A percentile compares a stretch with the other conserved stretches of the same genome.
Evolutionary conservation across 176 grass and related monocot genomes (phyloP).

Genomic region (Elymus sibiricus): DNA sequence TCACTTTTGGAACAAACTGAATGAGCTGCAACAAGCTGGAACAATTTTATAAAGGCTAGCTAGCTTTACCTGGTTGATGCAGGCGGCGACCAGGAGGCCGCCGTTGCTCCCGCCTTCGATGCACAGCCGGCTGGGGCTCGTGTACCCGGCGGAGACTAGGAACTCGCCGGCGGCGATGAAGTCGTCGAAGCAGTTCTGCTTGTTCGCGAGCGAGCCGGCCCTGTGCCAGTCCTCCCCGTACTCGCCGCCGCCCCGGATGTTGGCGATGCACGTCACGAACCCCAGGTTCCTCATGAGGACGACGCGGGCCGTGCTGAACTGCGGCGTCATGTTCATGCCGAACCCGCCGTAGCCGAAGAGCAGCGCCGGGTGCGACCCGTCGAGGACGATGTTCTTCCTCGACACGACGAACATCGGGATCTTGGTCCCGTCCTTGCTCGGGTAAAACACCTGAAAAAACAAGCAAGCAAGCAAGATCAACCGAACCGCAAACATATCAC

Average conservation of each 20-base stretch:
- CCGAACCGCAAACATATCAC: background rate
- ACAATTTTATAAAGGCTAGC: background rate
- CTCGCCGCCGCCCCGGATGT: constrained; percentile 86
- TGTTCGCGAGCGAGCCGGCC: constrained; percentile 60
- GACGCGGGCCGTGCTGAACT: constrained; percentile 61
- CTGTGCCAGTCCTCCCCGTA: constrained; percentile 93
- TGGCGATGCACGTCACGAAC: constrained; percentile 69
- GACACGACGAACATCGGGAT: constrained; percentile 90
- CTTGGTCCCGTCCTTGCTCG: constrained; percentile 69
- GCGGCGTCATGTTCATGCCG: constrained; percentile 70
- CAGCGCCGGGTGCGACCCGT: constrained; percentile 63
- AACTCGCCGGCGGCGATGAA: constrained; percentile 71
- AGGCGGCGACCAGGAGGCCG: constrained; percentile 86
- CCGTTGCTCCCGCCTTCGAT: constrained; percentile 97
- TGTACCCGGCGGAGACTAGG: constrained; percentile 71
- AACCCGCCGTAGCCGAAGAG: constrained; percentile 93
- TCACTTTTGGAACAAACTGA: background rate
- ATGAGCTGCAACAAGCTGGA: background rate
- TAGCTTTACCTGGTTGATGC: constrained; percentile 68
- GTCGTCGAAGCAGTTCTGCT: constrained; percentile 98
- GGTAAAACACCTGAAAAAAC: constrained; percentile 55
- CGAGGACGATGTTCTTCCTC: constrained; percentile 52
- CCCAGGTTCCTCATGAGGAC: constrained; percentile 66
- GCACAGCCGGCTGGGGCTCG: constrained; percentile 53
- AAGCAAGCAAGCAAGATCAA: background rate